These are phyloP conservation scores for Talaromyces sp. DNA, from an alignment of 2,329 filamentous ascomycete genomes.

Conservation along the genomic window DNA sequence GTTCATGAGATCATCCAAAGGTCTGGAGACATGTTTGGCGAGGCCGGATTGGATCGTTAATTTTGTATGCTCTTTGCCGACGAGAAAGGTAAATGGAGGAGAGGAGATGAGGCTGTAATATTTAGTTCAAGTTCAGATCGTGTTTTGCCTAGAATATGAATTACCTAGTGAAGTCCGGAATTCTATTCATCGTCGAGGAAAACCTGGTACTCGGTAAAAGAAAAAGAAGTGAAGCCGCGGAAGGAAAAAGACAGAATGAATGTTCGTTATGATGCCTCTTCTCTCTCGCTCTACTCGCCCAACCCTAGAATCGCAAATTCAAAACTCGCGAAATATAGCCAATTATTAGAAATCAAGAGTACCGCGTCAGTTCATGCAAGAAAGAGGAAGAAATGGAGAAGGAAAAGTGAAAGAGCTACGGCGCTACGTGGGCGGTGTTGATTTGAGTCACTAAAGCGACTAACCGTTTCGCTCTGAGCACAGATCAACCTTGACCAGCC, in stretches of 20 bases:
- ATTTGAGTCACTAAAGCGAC: constrained; percentile 24
- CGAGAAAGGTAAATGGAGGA: constrained; percentile 45
- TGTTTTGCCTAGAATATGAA: background rate
- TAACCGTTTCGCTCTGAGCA: constrained; percentile 8
- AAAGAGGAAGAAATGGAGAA: constrained; percentile 16
- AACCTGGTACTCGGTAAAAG: background rate
- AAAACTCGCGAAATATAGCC: background rate
- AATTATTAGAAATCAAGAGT: background rate
- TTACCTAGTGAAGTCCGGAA: constrained; percentile 35
- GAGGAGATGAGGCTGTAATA: constrained; percentile 42
- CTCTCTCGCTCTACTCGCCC: constrained; percentile 2
- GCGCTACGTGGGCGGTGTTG: constrained; percentile 36
- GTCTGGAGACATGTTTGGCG: constrained; percentile 43
- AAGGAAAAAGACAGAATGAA: background rate
- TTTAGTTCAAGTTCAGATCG: background rate
- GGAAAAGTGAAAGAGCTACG: constrained; percentile 19
- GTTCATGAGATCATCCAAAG: constrained; percentile 45
- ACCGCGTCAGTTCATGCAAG: constrained; percentile 14
- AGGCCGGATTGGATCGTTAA: constrained; percentile 47
- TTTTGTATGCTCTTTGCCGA: constrained; percentile 45
- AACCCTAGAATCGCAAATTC: background rate
- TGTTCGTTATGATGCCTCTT: background rate
- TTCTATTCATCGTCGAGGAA: constrained; percentile 26
- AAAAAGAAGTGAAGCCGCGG: background rate
- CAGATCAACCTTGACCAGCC: constrained; percentile 9